Base-by-base conservation (phyloP, 768 basidiomycete species). In the Suillus subluteus region DNA sequence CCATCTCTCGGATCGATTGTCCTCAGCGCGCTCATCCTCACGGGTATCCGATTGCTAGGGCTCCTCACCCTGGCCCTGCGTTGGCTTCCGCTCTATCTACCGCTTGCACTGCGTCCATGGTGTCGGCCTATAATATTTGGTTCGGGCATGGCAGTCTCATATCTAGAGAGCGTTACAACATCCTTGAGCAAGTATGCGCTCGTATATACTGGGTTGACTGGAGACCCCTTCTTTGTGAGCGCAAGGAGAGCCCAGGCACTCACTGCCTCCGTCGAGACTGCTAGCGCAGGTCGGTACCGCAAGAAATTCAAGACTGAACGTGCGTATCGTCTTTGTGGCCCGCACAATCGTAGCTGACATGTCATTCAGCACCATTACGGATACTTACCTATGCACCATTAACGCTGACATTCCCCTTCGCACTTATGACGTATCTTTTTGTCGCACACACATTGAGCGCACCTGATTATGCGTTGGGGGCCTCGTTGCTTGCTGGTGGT, bases 1-100 rank as follows among this genome's bases (percentile, higher is more conserved):
- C 90, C 93, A 1, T 95, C 91, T 0, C 79, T 96, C 7, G 96
- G 96, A 3, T 89, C 90, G 0, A 87, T 95, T 62, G 87, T 86
- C 65, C 81, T 96, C 59, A 86, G 94, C 4, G 87, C 93, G 0
- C 83, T 96, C 41, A 84, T 96, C 50, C 85, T 95, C 55, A 89
- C 95, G 5, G 74, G 83, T 52, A 82, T 93, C n/a, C 88, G 89
- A 21, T 68, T 89, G 4, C 81, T 92, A 58, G 78, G 82, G 0
- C 75, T 89, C 4, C 52, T 86, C 30, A 81, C 82, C 0, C 62
- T 86, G 16, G 80, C 83, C 63, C 78, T 92, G 7, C 84, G 86
- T 23, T 82, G 84, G 18, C 75, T 90, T 1, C 90, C 91, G 0
- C 68, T 72, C 67, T 91, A 74, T 75, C 87, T 75, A 67, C 86